Evolutionary conservation across 2,329 filamentous ascomycete genomes (phyloP).

Genomic region (Trichoderma harzianum): DNA sequence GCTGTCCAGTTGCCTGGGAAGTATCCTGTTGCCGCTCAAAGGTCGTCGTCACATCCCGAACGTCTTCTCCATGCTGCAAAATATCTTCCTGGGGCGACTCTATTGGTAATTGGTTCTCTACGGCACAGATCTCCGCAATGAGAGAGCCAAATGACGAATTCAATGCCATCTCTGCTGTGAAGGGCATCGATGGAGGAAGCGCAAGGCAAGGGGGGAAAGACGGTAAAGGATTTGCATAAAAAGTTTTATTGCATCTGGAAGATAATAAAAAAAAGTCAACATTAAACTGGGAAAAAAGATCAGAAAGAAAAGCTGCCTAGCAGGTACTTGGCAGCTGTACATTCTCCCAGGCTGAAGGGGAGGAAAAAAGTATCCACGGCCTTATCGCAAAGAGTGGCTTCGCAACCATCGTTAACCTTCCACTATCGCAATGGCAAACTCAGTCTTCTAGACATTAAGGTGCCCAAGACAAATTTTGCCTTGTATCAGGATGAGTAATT

Average conservation of each 20-base stretch:
- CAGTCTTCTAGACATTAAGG: background rate
- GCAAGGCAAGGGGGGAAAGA: too few relatives aligned
- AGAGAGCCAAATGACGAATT: too few relatives aligned
- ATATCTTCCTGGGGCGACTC: too few relatives aligned
- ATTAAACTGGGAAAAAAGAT: background rate
- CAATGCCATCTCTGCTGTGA: too few relatives aligned
- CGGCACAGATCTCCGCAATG: too few relatives aligned
- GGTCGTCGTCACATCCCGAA: background rate
- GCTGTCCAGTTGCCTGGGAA: background rate
- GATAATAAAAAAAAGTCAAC: background rate
- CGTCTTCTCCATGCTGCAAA: background rate
- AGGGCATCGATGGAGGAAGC: too few relatives aligned
- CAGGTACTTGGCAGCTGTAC: background rate
- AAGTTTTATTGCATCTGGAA: background rate
- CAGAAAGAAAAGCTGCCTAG: background rate
- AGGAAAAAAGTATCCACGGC: background rate
- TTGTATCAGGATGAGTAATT: background rate
- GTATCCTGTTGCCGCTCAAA: background rate
- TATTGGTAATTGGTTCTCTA: too few relatives aligned
- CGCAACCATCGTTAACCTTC: background rate
- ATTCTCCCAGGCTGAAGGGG: background rate
- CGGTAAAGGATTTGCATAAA: too few relatives aligned
- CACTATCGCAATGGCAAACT: background rate
- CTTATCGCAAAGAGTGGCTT: background rate
- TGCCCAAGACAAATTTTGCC: background rate